A percentile compares a stretch with the other conserved stretches of the same genome.
These are phyloP conservation scores for Plectosphaerella sp. DNA, from an alignment of 2,329 filamentous ascomycete genomes.

Conservation along the genomic window DNA sequence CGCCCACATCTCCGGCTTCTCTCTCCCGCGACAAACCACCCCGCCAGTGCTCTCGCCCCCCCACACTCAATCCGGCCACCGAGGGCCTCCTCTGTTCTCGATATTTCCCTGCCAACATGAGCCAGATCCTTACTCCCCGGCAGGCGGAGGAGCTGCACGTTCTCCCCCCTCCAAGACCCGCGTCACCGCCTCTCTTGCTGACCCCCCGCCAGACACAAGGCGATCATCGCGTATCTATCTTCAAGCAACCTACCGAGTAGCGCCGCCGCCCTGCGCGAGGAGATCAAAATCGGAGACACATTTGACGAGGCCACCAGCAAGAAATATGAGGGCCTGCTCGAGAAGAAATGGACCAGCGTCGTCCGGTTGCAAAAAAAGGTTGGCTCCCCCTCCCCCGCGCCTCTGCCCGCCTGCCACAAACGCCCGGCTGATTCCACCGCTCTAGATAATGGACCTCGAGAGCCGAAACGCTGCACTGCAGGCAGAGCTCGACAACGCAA, in stretches of 20 bases:
- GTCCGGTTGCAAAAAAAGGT: conserved; percentile 95
- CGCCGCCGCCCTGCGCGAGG: conserved; percentile 68
- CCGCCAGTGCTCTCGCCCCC: too few species aligned
- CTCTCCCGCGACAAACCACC: too few species aligned
- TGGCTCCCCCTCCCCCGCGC: conserved; percentile 13
- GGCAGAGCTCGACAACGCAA: conserved; percentile 78
- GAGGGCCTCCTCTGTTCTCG: too few species aligned
- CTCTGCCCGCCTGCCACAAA: background rate
- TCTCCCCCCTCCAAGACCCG: background rate
- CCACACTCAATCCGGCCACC: too few species aligned
- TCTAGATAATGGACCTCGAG: conserved; percentile 89
- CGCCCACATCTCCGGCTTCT: too few species aligned
- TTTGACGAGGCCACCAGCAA: conserved; percentile 81
- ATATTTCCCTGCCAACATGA: conserved; percentile 55
- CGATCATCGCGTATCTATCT: conserved; percentile 83
- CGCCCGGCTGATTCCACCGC: conserved; percentile 1
- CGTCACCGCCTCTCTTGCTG: conserved; percentile 3
- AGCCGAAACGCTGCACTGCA: conserved; percentile 69
- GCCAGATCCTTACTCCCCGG: conserved; percentile 68
- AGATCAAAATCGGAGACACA: conserved; percentile 63
- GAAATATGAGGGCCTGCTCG: conserved; percentile 89
- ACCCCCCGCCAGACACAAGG: conserved; percentile 67
- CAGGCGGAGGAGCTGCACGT: conserved; percentile 84
- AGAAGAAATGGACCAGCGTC: conserved; percentile 98
- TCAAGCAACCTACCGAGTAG: conserved; percentile 67